Base-by-base conservation (phyloP, 1,139 yeast genomes). In the Taiozyma sp. region DNA sequence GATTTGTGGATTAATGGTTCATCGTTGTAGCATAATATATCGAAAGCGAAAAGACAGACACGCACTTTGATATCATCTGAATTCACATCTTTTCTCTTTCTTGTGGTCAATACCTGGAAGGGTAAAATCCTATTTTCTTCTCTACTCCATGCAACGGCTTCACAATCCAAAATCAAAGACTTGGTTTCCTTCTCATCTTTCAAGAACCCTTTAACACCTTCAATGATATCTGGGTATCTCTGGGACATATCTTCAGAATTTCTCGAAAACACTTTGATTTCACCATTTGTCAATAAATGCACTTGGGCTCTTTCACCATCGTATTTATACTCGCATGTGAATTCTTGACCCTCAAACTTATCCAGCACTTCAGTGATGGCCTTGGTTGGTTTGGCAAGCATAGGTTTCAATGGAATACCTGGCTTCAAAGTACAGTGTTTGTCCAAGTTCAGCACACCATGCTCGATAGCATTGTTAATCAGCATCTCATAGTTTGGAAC, bases 271-370 rank as follows among this genome's bases (percentile, higher is more conserved):
- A 93, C 86, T 49, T 81, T 76, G 58, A 91, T 84, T 12, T 74
- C 65, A 0, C 97, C 97, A 60, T 80, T 80, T 1, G 74, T 70
- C 22, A 88, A 68, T 39, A 87, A 70, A 67, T 93, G 99, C 9
- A 93, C 86, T 65, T 93, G 99, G 0, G 98, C 98, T 61, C 99
- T 80, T 69, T 95, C 99, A 45, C 99, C 99, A 67, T 93, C 99
- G 64, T 93, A 93, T 65, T 93, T 93, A 71, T 92, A 93, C 66
- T 93, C 99, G 66, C 97, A 92, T 0, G 98, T 91, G 64, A 93
- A 93, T 53, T 81, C 81, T 59, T 85, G 87, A 36, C 86, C 92
- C 58, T 87, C 88, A 66, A 93, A 91, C 51, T 96, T 75, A 65
- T 93, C 97, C 53, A 93, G 75, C 0, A 95, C 88, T 65, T 95